phyloP scores from a whole-genome alignment of 441 rosid species.

The Gossypium lobatum region DNA sequence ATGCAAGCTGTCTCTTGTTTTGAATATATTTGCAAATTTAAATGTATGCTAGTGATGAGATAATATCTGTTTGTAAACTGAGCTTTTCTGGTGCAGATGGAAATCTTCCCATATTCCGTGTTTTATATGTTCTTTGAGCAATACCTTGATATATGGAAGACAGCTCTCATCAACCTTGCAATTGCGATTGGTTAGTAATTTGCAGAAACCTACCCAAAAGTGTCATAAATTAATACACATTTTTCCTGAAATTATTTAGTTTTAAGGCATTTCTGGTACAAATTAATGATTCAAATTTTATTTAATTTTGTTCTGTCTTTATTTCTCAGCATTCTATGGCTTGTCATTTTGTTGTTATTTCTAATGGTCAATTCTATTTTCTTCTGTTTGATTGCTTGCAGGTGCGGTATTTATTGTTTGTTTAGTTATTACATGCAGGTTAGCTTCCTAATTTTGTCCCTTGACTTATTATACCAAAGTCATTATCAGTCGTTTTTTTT shows the following conservation, averaged over 20 bases:
- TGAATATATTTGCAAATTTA: neutral
- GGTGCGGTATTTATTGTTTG: slow-evolving; percentile 91
- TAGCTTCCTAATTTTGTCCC: slow-evolving; percentile 14
- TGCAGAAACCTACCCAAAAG: slow-evolving; percentile 13
- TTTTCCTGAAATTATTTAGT: neutral
- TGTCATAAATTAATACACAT: neutral
- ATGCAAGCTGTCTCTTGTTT: neutral
- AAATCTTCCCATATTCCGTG: slow-evolving; percentile 94
- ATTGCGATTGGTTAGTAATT: slow-evolving; percentile 82
- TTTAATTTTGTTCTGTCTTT: neutral
- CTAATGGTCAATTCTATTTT: neutral
- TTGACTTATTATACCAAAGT: neutral
- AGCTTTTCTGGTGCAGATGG: slow-evolving; percentile 57
- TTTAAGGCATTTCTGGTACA: neutral
- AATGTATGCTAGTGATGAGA: neutral
- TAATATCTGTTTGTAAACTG: slow-evolving; percentile 7
- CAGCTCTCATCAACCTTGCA: slow-evolving; percentile 85
- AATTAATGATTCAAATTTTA: slow-evolving; percentile 3
- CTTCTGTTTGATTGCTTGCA: slow-evolving; percentile 29
- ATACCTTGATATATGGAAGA: slow-evolving; percentile 96
- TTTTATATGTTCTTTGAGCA: slow-evolving; percentile 99
- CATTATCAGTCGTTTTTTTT: slow-evolving; percentile 1
- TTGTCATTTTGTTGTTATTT: slow-evolving; percentile 12
- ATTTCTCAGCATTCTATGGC: neutral
- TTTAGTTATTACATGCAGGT: slow-evolving; percentile 89